Conservation (phyloP, 2,329 filamentous ascomycete genomes). For the Xylaria digitata region DNA sequence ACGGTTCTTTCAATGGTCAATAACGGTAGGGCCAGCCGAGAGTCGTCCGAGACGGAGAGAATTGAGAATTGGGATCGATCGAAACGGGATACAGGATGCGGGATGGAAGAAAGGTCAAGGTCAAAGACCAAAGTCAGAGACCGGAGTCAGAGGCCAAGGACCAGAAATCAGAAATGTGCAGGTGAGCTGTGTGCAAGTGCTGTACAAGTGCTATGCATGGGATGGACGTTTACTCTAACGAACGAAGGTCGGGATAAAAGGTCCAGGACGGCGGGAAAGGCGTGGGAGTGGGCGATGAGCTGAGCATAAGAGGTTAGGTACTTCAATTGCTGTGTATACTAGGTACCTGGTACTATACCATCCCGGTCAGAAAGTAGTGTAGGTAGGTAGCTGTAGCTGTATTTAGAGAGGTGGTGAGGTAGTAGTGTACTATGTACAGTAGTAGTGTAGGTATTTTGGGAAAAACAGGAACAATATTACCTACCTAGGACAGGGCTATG, state of each 20-base stretch:
- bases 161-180: conserved; percentile 12
- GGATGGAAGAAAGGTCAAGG: conserved; percentile 2
- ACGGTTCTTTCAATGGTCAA: conserved; percentile 24
- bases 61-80: conserved; percentile 11
- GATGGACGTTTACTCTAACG: not conserved
- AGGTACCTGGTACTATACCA: too few species aligned
- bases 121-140: conserved; percentile 1
- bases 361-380: not conserved
- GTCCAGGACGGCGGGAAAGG: conserved; percentile 26
- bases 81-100: conserved; percentile 6
- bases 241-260: conserved; percentile 13
- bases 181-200: conserved; percentile 9
- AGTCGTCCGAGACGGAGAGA: conserved; percentile 29
- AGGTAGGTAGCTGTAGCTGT: conserved; percentile 1
- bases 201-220: conserved; percentile 13
- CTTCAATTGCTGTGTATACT: too few species aligned
- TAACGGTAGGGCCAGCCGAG: conserved; percentile 38
- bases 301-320: not conserved
- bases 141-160: not conserved
- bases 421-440: too few species aligned
- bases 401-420: too few species aligned
- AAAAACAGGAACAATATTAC: conserved; percentile 26
- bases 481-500: conserved; percentile 5
- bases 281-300: conserved; percentile 8
- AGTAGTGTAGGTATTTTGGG: conserved; percentile 29